Base-by-base conservation (phyloP, 1,284 basidiomycete genomes). In the Phellinidium pouzarii region DNA sequence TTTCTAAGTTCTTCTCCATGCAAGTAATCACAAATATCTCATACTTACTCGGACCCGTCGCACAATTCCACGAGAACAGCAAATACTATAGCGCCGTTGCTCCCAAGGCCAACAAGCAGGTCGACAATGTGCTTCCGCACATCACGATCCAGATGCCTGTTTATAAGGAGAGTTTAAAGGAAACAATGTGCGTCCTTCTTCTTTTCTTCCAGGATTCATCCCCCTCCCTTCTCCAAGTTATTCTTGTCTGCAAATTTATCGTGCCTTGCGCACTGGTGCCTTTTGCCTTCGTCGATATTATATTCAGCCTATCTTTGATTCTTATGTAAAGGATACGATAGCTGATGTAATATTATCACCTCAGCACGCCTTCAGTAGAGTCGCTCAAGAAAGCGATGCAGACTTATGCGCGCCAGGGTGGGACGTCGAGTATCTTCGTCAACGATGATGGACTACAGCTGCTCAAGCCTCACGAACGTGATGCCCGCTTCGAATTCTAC, bases 311-410 rank as follows among this genome's bases (percentile, higher is more conserved):
- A 19, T 38, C 17, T 4, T 29, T 27, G 20, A 25, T 26, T 3
- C 23, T 3, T 8, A 17, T 4, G 3, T 22, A 12, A n/a, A 9
- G 29, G 27, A 34, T 26, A 26, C 14, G 7, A n/a, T n/a, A 34
- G 6, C 47, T 23, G 19, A 43, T 41, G 19, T 55, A 50, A 7
- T 42, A 2, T 55, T 51, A 20, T 40, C 11, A n/a, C 52, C 52
- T 12, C 61, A 85, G 84, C 51, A 65, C 77, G 4, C 89, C 87
- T 1, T 91, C 90, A 1, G 80, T 93, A 38, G 78, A 80, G 58
- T 91, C 85, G 0, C 68, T 93, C 57, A 91, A 93, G 69, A 82
- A 81, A 64, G 90, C 89, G 0, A 91, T 92, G 81, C 86, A 87
- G 63, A 91, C 87, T 1, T 91, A 91, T 63, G 87, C 88, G 19